These are phyloP conservation scores for Tuber microsphaerosporum DNA, from an alignment of 495 filamentous ascomycete genomes.

Conservation along the genomic window DNA sequence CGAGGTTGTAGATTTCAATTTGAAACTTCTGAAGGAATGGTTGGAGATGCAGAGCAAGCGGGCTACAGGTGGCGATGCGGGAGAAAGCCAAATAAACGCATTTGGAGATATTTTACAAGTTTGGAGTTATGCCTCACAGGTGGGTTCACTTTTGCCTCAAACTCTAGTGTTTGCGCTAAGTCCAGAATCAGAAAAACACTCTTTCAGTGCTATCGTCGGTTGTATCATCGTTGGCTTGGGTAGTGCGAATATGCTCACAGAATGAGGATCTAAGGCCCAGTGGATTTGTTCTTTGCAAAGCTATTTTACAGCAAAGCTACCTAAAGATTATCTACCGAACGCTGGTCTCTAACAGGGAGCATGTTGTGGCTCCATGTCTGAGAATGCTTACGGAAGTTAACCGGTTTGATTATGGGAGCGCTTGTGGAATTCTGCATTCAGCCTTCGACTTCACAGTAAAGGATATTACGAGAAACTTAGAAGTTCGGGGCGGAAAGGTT, in stretches of 20 bases:
- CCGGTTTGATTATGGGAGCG: constrained; percentile 34
- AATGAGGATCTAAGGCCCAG: constrained; percentile 34
- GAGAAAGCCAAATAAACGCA: constrained; percentile 22
- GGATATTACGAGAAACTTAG: constrained; percentile 35
- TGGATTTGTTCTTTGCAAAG: constrained; percentile 32
- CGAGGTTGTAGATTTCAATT: constrained; percentile 19
- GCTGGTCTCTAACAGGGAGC: constrained; percentile 31
- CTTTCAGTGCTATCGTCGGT: constrained; percentile 24
- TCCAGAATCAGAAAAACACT: constrained; percentile 29
- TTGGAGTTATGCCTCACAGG: constrained; percentile 40
- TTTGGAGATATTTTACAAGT: constrained; percentile 34
- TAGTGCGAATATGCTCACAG: constrained; percentile 39
- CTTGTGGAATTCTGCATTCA: constrained; percentile 34
- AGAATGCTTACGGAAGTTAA: constrained; percentile 41
- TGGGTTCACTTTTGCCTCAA: constrained; percentile 8
- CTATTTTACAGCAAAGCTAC: constrained; percentile 30
- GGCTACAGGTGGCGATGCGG: constrained; percentile 14
- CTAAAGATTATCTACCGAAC: constrained; percentile 38
- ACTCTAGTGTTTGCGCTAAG: not conserved
- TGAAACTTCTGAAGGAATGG: constrained; percentile 37
- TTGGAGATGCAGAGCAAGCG: constrained; percentile 35
- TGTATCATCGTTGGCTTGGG: constrained; percentile 27
- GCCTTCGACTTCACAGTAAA: constrained; percentile 40
- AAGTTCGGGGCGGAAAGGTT: constrained; percentile 19
- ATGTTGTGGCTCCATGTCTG: constrained; percentile 30